Evolutionary conservation across 202 grass and related monocot species (phyloP).

Genomic region (Carex arenaria): DNA sequence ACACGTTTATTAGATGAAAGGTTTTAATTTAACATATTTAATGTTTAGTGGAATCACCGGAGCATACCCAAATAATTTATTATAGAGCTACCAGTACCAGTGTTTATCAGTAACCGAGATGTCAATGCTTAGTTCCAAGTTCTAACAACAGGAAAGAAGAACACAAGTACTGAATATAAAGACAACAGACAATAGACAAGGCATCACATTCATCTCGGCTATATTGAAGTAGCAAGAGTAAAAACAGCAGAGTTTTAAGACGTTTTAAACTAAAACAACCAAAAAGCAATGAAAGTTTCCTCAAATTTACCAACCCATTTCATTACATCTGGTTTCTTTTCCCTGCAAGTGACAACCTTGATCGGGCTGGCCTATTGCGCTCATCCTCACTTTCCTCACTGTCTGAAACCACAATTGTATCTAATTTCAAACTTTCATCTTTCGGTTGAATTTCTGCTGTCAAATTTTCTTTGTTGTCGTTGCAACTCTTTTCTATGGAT

Average conservation of each 20-base stretch:
- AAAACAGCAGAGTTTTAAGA: background rate
- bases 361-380: conserved; percentile 38
- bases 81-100: background rate
- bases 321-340: background rate
- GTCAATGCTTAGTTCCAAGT: background rate
- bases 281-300: background rate
- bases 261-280: background rate
- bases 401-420: conserved; percentile 39
- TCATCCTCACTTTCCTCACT: conserved; percentile 55
- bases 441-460: conserved; percentile 9
- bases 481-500: conserved; percentile 34
- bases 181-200: background rate
- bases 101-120: background rate
- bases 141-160: background rate
- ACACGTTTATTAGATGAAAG: too few species aligned
- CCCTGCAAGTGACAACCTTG: conserved; percentile 43
- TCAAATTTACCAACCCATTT: background rate
- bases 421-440: conserved; percentile 18
- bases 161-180: background rate
- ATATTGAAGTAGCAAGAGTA: background rate
- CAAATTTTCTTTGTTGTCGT: conserved; percentile 37
- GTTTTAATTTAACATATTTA: too few species aligned
- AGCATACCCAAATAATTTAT: too few species aligned
- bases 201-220: background rate
- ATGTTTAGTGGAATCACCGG: too few species aligned